These are phyloP conservation scores for Exophiala alcalophila DNA, from an alignment of 2,329 filamentous ascomycete species.

Conservation along the genomic window DNA sequence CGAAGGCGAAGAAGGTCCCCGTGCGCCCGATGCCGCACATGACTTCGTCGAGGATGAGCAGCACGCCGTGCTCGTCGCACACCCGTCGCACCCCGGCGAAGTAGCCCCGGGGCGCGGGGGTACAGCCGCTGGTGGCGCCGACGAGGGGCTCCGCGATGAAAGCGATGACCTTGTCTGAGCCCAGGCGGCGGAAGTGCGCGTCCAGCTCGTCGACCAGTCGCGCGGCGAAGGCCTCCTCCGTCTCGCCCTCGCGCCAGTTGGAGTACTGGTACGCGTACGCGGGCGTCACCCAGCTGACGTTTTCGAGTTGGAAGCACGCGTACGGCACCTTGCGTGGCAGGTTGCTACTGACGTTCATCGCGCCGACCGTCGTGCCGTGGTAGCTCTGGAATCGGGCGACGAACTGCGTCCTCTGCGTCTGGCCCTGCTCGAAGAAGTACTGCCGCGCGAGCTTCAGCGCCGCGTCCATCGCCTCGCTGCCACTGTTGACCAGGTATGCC, in stretches of 20 bases:
- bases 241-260: conserved; percentile 36
- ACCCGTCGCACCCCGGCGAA: conserved; percentile 53
- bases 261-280: conserved; percentile 41
- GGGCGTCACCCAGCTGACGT: conserved; percentile 31
- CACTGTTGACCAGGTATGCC: conserved; percentile 58
- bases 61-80: conserved; percentile 62
- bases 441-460: conserved; percentile 51
- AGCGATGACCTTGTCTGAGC: conserved; percentile 47
- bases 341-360: conserved; percentile 43
- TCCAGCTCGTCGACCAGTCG: conserved; percentile 48
- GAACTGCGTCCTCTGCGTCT: conserved; percentile 38
- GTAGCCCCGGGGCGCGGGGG: conserved; percentile 53
- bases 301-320: conserved; percentile 27
- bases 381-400: conserved; percentile 49
- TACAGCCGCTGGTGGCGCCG: conserved; percentile 52
- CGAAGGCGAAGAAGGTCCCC: conserved; percentile 36
- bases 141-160: conserved; percentile 54
- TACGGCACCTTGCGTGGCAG: conserved; percentile 37
- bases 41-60: conserved; percentile 69
- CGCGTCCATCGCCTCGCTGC: conserved; percentile 53
- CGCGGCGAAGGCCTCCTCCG: conserved; percentile 41
- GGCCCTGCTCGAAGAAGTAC: conserved; percentile 45
- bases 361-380: conserved; percentile 52
- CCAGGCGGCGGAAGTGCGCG: conserved; percentile 47
- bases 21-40: conserved; percentile 59